Evolutionary conservation across 139 green algal genomes (phyloP).

Genomic region (Coelastrella sp.): DNA sequence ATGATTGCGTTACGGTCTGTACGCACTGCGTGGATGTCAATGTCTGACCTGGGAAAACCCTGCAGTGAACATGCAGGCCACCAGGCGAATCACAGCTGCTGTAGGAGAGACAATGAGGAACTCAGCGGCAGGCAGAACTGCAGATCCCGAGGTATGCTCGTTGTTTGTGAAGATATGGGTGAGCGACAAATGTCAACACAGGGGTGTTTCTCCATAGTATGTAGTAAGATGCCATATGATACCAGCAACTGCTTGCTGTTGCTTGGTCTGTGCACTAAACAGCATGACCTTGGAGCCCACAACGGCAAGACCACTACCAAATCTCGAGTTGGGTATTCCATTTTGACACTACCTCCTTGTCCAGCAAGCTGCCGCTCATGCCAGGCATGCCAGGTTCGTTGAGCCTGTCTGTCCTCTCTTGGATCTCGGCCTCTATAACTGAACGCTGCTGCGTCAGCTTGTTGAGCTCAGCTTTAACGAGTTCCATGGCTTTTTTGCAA

Average conservation of each 20-base stretch:
- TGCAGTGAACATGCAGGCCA: constrained; percentile 47
- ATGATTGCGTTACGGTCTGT: constrained; percentile 74
- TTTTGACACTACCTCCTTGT: constrained; percentile 67
- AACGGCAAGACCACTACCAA: too few relatives aligned
- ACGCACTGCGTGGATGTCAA: constrained; percentile 78
- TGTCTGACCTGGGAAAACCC: constrained; percentile 84
- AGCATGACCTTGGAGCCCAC: too few relatives aligned
- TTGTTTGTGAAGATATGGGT: too few relatives aligned
- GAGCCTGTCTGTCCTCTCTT: constrained; percentile 54
- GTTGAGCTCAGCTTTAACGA: constrained; percentile 63
- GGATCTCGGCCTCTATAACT: constrained; percentile 69
- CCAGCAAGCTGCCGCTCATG: constrained; percentile 67
- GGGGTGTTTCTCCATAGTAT: too few relatives aligned
- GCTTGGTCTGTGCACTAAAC: too few relatives aligned
- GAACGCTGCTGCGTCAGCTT: constrained; percentile 50
- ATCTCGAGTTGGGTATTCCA: background rate
- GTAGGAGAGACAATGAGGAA: background rate
- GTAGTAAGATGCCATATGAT: too few relatives aligned
- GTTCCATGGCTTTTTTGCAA: constrained; percentile 25
- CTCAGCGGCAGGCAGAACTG: background rate
- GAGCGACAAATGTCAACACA: too few relatives aligned
- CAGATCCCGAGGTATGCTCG: background rate
- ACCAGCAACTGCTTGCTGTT: too few relatives aligned
- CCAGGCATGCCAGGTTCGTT: constrained; percentile 70
- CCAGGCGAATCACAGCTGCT: background rate